phyloP scores from a whole-genome alignment of 305 asterid species.

The Andrographis paniculata region DNA sequence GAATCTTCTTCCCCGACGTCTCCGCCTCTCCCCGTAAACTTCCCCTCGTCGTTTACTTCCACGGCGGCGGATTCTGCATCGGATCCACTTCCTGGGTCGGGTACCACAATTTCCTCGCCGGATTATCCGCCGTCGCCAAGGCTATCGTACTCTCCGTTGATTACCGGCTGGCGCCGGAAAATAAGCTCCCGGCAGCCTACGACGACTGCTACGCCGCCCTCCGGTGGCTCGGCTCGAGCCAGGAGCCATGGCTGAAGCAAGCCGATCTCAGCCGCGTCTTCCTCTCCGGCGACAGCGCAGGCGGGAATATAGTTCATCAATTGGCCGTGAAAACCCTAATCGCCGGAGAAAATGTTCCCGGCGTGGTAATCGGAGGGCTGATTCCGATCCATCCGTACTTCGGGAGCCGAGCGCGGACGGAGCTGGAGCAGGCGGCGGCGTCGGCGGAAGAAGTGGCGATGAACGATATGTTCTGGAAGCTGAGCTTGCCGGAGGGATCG shows the following conservation, averaged over 20 bases:
- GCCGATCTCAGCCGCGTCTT: slow-evolving; percentile 47
- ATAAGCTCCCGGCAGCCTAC: slow-evolving; percentile 64
- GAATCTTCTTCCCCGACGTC: slow-evolving; percentile 47
- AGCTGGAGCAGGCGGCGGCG: slow-evolving; percentile 34
- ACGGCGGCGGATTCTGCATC: slow-evolving; percentile 84
- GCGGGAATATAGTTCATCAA: slow-evolving; percentile 73
- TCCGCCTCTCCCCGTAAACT: slow-evolving; percentile 16
- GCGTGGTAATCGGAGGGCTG: slow-evolving; percentile 40
- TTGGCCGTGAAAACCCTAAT: slow-evolving; percentile 27
- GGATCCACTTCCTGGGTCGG: slow-evolving; percentile 81
- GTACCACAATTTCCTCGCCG: slow-evolving; percentile 57
- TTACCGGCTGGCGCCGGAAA: slow-evolving; percentile 78
- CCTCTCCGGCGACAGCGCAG: slow-evolving; percentile 79
- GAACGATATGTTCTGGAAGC: slow-evolving; percentile 73
- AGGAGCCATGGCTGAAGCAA: slow-evolving; percentile 38
- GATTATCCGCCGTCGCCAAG: slow-evolving; percentile 34
- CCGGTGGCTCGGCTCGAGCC: slow-evolving; percentile 32
- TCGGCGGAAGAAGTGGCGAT: slow-evolving; percentile 32
- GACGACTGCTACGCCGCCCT: slow-evolving; percentile 49
- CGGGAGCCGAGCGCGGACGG: slow-evolving; percentile 48
- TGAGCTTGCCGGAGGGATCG: slow-evolving; percentile 54
- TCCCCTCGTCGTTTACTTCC: slow-evolving; percentile 63
- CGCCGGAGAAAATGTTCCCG: background rate
- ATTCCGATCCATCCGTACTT: slow-evolving; percentile 66
- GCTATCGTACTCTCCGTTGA: slow-evolving; percentile 52